Evolutionary conservation across 2,329 filamentous ascomycete genomes (phyloP), one percentile per base, ranked within the genome.

Genomic region (Colletotrichum navitas): DNA sequence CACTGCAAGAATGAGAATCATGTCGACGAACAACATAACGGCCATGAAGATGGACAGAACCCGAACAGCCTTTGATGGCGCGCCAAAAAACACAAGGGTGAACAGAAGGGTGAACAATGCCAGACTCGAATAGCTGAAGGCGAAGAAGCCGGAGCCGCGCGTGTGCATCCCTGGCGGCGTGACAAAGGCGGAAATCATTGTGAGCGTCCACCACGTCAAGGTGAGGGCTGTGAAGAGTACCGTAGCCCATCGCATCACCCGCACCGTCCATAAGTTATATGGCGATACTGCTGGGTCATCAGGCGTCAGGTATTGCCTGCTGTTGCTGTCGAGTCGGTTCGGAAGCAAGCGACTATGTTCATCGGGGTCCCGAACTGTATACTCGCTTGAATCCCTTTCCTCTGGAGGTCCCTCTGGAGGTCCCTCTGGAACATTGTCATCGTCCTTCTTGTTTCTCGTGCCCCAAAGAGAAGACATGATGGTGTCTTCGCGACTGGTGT

Each of bases 201-300:
- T 85, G 65, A 98, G 81, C 12, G 94, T 87, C 95, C 96, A 98
- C 95, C 95, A 98, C n/a, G 94, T 77, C 77, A 97, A 94, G 67
- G 91, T 93, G 76, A 95, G 79, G 63, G 90, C 80, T 26, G 95
- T 85, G 78, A 98, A 93, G 47, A 94, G 76, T 66, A 97, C 85
- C 6, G 94, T 95, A 72, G 96, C 81, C 78, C 91, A 93, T 79
- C 94, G 90, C 66, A 96, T 85, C 58, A 93, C 89, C 24, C 96
- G 92, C 61, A 99, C 93, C 71, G 90, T 94, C 92, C 94, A 97
- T 47, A 98, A 89, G 77, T 99, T 99, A 83, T 98, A 98, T 0
- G 96, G 96, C 3, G 94, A 93, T 81, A 97, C 83, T n/a, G 83
- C 83, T 12, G 83, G 83, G 68, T 85, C 83, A 65, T 85, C 83